Evolutionary conservation across 768 basidiomycete species (phyloP).

Genomic region (Chalciporus chontae): DNA sequence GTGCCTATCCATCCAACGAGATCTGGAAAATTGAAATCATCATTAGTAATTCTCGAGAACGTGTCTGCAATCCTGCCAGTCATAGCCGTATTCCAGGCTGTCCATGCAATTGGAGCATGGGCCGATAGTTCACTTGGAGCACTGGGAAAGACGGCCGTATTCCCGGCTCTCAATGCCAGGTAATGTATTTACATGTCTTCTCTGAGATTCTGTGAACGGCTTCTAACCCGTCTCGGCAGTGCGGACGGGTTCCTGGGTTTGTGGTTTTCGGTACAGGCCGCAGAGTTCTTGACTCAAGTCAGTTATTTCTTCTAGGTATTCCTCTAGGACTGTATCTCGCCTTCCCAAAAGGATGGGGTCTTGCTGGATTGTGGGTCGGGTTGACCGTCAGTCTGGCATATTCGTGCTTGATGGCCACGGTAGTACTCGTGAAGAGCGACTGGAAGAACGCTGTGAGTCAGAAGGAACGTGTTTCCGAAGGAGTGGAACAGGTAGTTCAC

Average conservation of each 20-base stretch:
- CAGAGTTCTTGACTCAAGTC: background rate
- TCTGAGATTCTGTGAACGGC: background rate
- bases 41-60: conserved; percentile 36
- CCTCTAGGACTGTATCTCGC: conserved; percentile 26
- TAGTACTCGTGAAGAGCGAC: conserved; percentile 16
- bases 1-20: conserved; percentile 2
- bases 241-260: conserved; percentile 31
- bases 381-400: conserved; percentile 21
- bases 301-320: conserved; percentile 26
- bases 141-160: conserved; percentile 20
- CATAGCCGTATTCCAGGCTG: conserved; percentile 24
- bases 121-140: conserved; percentile 15
- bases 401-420: conserved; percentile 15
- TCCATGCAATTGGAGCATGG: conserved; percentile 21
- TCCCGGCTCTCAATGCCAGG: conserved; percentile 23
- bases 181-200: conserved; percentile 1
- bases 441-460: conserved; percentile 11
- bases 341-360: conserved; percentile 19
- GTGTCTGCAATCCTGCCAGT: conserved; percentile 56
- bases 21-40: background rate
- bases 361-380: conserved; percentile 23
- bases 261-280: conserved; percentile 1
- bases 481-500: background rate
- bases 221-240: conserved; percentile 10
- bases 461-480: background rate